Conservation (phyloP, 2,329 filamentous ascomycete species). For the Amesomyces nigricolor region DNA sequence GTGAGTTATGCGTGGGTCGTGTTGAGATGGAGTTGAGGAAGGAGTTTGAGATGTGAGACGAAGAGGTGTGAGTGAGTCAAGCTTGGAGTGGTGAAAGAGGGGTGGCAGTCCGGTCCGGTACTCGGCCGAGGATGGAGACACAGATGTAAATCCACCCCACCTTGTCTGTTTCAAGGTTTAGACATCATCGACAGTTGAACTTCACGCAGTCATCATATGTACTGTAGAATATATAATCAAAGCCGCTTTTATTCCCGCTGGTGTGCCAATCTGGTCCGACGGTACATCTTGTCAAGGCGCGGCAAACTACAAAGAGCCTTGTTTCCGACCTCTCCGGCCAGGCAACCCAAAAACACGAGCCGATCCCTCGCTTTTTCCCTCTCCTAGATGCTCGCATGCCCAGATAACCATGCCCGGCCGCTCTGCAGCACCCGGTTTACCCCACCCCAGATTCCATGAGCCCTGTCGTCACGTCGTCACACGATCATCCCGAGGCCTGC, state of each 20-base stretch:
- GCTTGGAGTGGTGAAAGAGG: background rate
- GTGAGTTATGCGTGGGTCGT: background rate
- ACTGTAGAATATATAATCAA: background rate
- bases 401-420: constrained; percentile 4
- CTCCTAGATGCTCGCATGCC: constrained; percentile 5
- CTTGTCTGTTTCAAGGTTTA: no score
- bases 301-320: constrained; percentile 2
- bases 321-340: background rate
- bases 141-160: background rate
- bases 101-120: no score
- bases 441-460: constrained; percentile 2
- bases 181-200: background rate
- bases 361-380: background rate
- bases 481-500: constrained; percentile 14
- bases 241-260: constrained; percentile 1
- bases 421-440: constrained; percentile 9
- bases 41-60: no score
- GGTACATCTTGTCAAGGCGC: constrained; percentile 2
- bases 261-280: constrained; percentile 13
- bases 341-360: background rate
- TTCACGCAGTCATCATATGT: background rate
- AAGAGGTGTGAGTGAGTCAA: no score
- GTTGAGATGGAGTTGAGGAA: no score
- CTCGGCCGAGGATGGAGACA: background rate
- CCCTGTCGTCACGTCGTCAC: constrained; percentile 16